Conservation (phyloP, 106 monocot species). For the Dendrobium officinale region DNA sequence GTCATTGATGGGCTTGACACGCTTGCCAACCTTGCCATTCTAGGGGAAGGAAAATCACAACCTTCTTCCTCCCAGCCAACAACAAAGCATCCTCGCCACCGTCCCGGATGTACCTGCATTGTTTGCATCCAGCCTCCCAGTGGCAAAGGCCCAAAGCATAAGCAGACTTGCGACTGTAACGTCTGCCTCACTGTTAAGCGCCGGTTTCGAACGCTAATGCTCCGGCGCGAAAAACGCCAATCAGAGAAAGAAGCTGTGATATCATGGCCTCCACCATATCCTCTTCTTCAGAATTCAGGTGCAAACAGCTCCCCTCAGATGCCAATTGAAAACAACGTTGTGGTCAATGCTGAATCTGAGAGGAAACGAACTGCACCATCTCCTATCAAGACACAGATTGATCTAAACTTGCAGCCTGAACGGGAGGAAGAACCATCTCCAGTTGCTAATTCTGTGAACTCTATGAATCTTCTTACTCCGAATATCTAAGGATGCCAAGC, state of each 20-base stretch:
- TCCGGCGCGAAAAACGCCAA: conserved; percentile 53
- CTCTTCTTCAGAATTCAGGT: neutral
- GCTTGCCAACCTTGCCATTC: conserved; percentile 81
- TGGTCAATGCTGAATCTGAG: conserved; percentile 24
- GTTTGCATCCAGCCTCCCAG: conserved; percentile 92
- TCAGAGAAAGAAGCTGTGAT: conserved; percentile 37
- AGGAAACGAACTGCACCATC: conserved; percentile 23
- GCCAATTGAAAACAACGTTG: conserved; percentile 4
- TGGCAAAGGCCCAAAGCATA: conserved; percentile 91
- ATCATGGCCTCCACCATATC: neutral
- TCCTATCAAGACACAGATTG: conserved; percentile 63
- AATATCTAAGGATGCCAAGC: too few relatives aligned
- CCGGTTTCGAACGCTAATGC: conserved; percentile 72
- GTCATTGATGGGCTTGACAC: conserved; percentile 69
- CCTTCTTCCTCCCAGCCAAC: conserved; percentile 51
- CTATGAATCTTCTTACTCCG: neutral
- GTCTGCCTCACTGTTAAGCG: conserved; percentile 71
- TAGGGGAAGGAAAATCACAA: conserved; percentile 46
- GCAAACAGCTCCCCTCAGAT: conserved; percentile 8
- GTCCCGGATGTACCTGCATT: conserved; percentile 81
- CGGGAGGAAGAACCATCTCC: conserved; percentile 67
- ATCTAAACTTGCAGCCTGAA: conserved; percentile 82
- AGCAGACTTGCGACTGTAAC: conserved; percentile 64
- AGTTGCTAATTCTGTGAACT: conserved; percentile 16
- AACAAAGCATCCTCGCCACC: conserved; percentile 78